Evolutionary conservation across 768 basidiomycete species (phyloP).

Genomic region (Rickenella mellea): DNA sequence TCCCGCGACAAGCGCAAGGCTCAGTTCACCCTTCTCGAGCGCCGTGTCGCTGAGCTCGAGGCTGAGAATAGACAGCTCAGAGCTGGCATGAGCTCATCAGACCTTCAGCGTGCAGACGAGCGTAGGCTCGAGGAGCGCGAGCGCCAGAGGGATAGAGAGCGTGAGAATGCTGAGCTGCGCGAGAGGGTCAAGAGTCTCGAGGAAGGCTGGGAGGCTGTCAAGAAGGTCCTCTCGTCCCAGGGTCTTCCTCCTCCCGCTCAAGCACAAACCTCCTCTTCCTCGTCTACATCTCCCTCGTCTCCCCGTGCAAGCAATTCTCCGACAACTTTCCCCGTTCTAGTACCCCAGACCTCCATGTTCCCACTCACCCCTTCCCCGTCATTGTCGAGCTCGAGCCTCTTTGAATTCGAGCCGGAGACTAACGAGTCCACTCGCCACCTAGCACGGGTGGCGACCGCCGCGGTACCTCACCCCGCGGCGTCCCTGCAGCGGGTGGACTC

Average conservation of each 20-base stretch:
- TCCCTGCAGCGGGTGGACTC: conserved; percentile 91
- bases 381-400: conserved; percentile 21
- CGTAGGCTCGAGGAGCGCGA: conserved; percentile 24
- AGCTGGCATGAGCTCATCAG: conserved; percentile 30
- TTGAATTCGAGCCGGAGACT: conserved; percentile 18
- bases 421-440: conserved; percentile 85
- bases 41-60: conserved; percentile 62
- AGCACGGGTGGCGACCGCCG: conserved; percentile 89
- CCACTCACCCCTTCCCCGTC: conserved; percentile 25
- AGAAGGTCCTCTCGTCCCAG: conserved; percentile 65
- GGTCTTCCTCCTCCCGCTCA: conserved; percentile 30
- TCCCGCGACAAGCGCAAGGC: conserved; percentile 85
- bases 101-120: conserved; percentile 19
- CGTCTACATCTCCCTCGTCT: conserved; percentile 7
- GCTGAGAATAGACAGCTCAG: conserved; percentile 75
- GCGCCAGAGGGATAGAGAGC: conserved; percentile 36
- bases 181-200: conserved; percentile 74
- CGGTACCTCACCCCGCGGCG: conserved; percentile 42
- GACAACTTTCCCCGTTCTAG: conserved; percentile 19
- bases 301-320: conserved; percentile 13
- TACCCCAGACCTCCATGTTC: conserved; percentile 25
- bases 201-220: conserved; percentile 71
- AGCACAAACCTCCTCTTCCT: conserved; percentile 9
- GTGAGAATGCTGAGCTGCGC: conserved; percentile 65
- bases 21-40: conserved; percentile 63